phyloP scores from a whole-genome alignment of 73 alveolate species.

The Breviolum minutum region DNA sequence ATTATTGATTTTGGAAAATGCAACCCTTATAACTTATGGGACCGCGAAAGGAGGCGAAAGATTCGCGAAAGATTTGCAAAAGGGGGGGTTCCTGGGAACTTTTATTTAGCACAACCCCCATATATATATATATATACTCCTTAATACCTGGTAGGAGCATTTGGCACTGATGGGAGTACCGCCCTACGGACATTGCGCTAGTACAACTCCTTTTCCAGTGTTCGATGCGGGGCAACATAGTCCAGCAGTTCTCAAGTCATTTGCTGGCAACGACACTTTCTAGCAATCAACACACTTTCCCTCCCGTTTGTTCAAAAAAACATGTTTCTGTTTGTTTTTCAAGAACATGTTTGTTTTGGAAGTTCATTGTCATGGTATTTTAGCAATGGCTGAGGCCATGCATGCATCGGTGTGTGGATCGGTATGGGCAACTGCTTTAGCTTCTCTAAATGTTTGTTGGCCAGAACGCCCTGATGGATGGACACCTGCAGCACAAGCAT shows the following conservation, averaged over 20 bases:
- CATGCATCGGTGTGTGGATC: not conserved
- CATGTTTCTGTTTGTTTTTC: not conserved
- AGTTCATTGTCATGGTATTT: too few species aligned
- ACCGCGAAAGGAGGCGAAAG: too few species aligned
- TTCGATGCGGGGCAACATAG: not conserved
- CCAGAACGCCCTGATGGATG: not conserved
- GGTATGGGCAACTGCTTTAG: not conserved
- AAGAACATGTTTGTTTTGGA: too few species aligned
- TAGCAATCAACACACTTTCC: not conserved
- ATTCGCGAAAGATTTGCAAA: too few species aligned
- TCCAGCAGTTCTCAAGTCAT: not conserved
- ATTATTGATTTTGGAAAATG: not conserved
- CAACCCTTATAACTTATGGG: not conserved
- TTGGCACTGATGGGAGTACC: not conserved
- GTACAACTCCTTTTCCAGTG: not conserved
- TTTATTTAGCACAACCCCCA: too few species aligned
- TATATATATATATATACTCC: too few species aligned
- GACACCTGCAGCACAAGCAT: not conserved
- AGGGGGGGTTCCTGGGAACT: too few species aligned
- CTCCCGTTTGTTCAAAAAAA: too few species aligned
- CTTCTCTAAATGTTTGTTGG: not conserved
- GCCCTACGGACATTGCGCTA: not conserved
- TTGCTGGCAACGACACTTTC: not conserved
- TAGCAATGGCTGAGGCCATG: slow-evolving; percentile 24
- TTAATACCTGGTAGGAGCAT: too few species aligned